These are phyloP conservation scores for Cystobasidium tubakii DNA, from an alignment of 768 basidiomycete species.

Conservation along the genomic window DNA sequence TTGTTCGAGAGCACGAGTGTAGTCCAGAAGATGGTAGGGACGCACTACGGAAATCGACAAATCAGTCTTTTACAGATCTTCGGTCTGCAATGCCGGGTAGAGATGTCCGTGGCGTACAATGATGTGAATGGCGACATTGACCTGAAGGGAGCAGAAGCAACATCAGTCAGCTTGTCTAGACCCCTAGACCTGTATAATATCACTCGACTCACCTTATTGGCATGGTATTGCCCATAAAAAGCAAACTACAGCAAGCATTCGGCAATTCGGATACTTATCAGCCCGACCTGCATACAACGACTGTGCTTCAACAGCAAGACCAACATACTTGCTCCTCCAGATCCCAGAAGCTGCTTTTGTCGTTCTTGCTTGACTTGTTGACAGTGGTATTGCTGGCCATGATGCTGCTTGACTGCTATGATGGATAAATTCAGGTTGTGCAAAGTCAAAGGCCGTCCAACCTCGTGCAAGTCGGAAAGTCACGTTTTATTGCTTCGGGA, in stretches of 20 bases:
- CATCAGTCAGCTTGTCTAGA: background rate
- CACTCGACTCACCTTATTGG: slow-evolving; percentile 55
- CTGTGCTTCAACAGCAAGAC: background rate
- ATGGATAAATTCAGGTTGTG: background rate
- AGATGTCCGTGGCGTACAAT: slow-evolving; percentile 46
- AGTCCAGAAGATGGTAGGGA: slow-evolving; percentile 44
- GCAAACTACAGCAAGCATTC: slow-evolving; percentile 57
- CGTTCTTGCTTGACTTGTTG: background rate
- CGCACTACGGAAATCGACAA: slow-evolving; percentile 43
- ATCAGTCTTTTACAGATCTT: no score
- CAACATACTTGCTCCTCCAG: slow-evolving; percentile 27
- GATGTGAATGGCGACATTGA: slow-evolving; percentile 79
- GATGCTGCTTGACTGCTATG: background rate
- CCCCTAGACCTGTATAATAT: background rate
- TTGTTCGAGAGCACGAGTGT: slow-evolving; percentile 42
- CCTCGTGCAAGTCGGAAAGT: background rate
- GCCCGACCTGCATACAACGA: background rate
- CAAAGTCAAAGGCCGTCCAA: background rate
- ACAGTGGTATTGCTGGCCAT: background rate
- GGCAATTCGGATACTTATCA: slow-evolving; percentile 8
- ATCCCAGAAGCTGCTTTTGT: slow-evolving; percentile 32
- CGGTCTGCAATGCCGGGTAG: slow-evolving; percentile 29
- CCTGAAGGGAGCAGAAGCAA: background rate
- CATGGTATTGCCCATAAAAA: slow-evolving; percentile 91
- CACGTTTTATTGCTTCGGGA: background rate